Evolutionary conservation across 148 eudicot species (phyloP).

Genomic region (Amaranthus hypochondriacus): DNA sequence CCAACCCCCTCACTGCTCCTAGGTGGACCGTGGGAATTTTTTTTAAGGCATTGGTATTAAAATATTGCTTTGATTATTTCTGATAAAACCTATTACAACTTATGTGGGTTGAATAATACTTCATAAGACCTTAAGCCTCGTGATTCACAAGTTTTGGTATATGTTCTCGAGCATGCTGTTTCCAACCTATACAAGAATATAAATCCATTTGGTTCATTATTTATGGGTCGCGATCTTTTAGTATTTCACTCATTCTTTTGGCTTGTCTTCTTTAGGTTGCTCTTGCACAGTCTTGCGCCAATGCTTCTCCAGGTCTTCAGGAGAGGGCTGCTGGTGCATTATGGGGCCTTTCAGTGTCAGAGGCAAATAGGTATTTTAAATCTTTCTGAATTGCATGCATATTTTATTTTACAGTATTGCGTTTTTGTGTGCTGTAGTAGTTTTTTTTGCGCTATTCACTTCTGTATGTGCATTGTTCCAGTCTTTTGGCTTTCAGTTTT

Average conservation of each 20-base stretch:
- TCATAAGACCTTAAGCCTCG: not conserved
- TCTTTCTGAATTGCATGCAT: not conserved
- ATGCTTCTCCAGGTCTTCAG: slow-evolving; percentile 94
- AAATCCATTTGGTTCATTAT: not conserved
- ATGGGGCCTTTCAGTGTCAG: slow-evolving; percentile 96
- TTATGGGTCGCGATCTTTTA: not conserved
- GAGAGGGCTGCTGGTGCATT: slow-evolving; percentile 99
- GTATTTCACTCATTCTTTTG: slow-evolving; percentile 7
- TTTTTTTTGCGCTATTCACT: not conserved
- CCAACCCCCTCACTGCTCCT: too few relatives aligned
- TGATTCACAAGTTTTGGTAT: not conserved
- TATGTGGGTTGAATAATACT: too few relatives aligned
- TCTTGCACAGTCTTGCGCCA: slow-evolving; percentile 81
- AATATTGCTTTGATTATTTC: too few relatives aligned
- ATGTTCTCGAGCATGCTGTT: not conserved
- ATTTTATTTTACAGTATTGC: not conserved
- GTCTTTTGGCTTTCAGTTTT: not conserved
- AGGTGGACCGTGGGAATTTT: too few relatives aligned
- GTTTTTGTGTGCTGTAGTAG: not conserved
- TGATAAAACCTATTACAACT: too few relatives aligned
- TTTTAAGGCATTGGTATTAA: too few relatives aligned
- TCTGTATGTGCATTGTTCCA: not conserved
- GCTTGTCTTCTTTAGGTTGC: slow-evolving; percentile 56
- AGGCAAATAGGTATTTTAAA: slow-evolving; percentile 68
- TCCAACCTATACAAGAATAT: not conserved